Percentiles rank a stretch among this genome's conserved stretches.
Evolutionary conservation across 495 filamentous ascomycete genomes (phyloP).

Genomic region (Trichodelitschia bisporula): DNA sequence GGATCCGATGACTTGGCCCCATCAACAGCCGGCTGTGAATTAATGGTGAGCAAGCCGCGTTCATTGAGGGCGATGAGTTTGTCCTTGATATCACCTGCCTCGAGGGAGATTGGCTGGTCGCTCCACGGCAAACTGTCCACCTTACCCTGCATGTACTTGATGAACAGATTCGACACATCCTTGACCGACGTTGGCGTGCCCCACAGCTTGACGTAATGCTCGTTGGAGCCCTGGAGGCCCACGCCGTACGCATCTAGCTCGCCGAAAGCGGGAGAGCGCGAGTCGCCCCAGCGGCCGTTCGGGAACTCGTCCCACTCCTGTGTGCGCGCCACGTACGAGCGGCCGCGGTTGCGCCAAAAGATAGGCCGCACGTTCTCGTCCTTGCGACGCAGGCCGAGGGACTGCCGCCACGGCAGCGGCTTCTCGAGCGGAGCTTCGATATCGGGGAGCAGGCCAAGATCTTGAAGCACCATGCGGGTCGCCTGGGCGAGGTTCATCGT

Average conservation of each 20-base stretch:
- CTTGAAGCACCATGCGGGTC: conserved; percentile 80
- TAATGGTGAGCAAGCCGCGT: conserved; percentile 81
- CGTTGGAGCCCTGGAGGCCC: conserved; percentile 87
- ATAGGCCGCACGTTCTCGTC: conserved; percentile 94
- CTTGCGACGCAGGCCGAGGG: conserved; percentile 63
- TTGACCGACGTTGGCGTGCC: conserved; percentile 55
- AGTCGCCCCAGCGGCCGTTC: conserved; percentile 97
- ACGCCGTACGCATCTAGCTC: conserved; percentile 92
- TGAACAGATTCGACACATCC: conserved; percentile 64
- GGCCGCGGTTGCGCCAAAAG: conserved; percentile 95
- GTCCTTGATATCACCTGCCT: conserved; percentile 52
- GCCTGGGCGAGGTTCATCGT: conserved; percentile 98
- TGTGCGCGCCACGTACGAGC: conserved; percentile 81
- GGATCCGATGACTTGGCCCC: conserved; percentile 76
- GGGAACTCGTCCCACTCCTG: conserved; percentile 99
- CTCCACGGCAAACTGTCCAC: conserved; percentile 83
- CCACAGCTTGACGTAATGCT: conserved; percentile 90
- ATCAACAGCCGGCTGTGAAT: conserved; percentile 89
- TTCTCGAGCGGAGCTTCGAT: conserved; percentile 52
- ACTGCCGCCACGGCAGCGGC: conserved; percentile 82
- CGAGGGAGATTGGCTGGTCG: conserved; percentile 58
- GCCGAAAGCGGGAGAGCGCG: conserved; percentile 87
- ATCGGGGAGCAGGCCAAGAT: conserved; percentile 57
- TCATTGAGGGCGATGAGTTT: conserved; percentile 60
- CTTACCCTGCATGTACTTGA: conserved; percentile 55